Base-by-base conservation (phyloP, 148 eudicot species). In the Fagopyrum esculentum region DNA sequence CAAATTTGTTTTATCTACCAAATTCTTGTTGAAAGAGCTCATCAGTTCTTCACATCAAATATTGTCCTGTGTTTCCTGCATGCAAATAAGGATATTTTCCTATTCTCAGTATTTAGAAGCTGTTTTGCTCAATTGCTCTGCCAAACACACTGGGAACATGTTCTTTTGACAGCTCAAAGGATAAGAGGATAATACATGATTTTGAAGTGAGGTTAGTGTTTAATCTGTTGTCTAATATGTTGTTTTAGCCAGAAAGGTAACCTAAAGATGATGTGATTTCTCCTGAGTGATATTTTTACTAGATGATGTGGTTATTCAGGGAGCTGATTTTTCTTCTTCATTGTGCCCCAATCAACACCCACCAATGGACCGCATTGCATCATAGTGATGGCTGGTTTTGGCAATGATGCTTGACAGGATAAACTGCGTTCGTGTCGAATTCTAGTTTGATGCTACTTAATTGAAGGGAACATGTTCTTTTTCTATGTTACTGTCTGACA, bases 401-500 rank as follows among this genome's bases (percentile, higher is more conserved):
- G 40, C 22, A 22, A 60, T 22, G 66, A 60, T 60, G 22, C 40
- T 26, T 6, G 6, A 6, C 13, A 19, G 66, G 66, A 60, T 60
- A 26, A 60, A 19, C 35, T 60, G 66, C 10, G 66, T 35, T 60
- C 66, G 66, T 60, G 66, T 60, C 40, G 66, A 60, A 9, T 60
- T 60, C 40, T 19, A 19, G 9, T 60, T 30, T 30, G 30, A 29
- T 26, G 43, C 10, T 61, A 29, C 43, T 9, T 11, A 19, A 35
- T 8, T 2, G 43, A 61, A 61, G 22, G 68, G 43, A 61, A 61
- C 15, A 12, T 22, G 63, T 57, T 29, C 43, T 29, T 61, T 1
- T 61, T 4, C 26, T 29, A 61, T 61, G 68, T 61, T 61, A 61
- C 68, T 61, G 68, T 61, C 68, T 29, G 68, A 61, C 4, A 26